Percentiles rank a stretch among this genome's conserved stretches.
phyloP scores from a whole-genome alignment of 106 monocot genomes.

The Xerophyta viscosa region DNA sequence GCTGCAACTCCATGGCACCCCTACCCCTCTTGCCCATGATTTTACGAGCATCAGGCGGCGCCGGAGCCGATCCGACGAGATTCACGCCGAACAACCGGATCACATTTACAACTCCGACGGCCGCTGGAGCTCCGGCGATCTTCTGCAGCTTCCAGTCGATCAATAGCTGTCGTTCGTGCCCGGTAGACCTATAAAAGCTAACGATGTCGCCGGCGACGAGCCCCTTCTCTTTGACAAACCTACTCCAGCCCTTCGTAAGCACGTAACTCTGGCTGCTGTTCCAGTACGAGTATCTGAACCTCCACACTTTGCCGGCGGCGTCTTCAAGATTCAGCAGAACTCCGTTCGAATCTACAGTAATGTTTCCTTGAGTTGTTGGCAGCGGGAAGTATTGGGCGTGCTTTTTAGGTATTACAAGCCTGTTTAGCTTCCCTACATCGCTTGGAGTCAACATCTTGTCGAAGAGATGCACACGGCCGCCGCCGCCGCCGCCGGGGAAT shows the following conservation, averaged over 20 bases:
- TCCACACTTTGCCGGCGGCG: conserved; percentile 55
- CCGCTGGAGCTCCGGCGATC: not conserved
- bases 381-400: conserved; percentile 79
- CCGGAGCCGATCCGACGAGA: no score
- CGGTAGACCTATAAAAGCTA: conserved; percentile 22
- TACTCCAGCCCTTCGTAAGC: conserved; percentile 86
- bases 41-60: no score
- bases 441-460: conserved; percentile 74
- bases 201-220: conserved; percentile 49
- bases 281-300: conserved; percentile 89
- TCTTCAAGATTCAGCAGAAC: conserved; percentile 67
- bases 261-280: conserved; percentile 98
- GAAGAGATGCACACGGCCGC: conserved; percentile 53
- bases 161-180: conserved; percentile 23
- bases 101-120: no score
- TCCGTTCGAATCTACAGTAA: conserved; percentile 11
- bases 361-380: conserved; percentile 6
- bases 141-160: conserved; percentile 23
- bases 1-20: no score
- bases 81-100: no score
- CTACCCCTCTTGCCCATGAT: no score
- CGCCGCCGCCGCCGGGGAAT: no score
- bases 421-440: conserved; percentile 81
- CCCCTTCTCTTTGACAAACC: conserved; percentile 83
- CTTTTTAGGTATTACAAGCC: conserved; percentile 87